Conservation (phyloP, 73 alveolate species). For the Tetrahymena thermophila region DNA sequence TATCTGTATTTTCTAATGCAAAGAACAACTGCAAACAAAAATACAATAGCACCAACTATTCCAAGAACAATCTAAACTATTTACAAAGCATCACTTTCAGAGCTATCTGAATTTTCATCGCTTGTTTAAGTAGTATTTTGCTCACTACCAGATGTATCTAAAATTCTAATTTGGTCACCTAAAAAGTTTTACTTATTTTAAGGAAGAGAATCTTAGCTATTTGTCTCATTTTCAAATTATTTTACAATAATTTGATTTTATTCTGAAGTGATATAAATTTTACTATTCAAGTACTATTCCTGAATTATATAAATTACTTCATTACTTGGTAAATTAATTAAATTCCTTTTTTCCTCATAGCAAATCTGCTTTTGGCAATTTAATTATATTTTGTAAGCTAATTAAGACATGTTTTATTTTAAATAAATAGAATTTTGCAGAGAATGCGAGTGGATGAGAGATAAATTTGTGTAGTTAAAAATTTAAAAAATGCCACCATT, state of each 20-base stretch:
- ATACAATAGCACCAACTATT: not conserved
- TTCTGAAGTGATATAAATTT: too few relatives aligned
- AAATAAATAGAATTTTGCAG: not conserved
- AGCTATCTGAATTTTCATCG: not conserved
- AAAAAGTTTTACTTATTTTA: too few relatives aligned
- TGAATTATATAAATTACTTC: too few relatives aligned
- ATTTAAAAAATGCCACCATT: not conserved
- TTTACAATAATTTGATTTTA: not conserved
- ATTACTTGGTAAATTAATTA: not conserved
- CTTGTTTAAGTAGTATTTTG: not conserved
- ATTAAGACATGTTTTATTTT: not conserved
- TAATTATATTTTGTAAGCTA: not conserved
- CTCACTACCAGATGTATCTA: not conserved
- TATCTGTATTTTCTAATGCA: not conserved
- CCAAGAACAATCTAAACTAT: not conserved
- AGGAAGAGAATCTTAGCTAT: too few relatives aligned
- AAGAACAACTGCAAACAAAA: not conserved
- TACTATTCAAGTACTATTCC: not conserved
- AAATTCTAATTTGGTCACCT: not conserved
- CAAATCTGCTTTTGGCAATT: not conserved
- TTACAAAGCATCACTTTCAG: not conserved
- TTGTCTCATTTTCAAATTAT: too few relatives aligned
- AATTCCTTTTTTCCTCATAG: not conserved
- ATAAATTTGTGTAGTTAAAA: not conserved
- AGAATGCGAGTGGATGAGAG: not conserved